These are phyloP conservation scores for Backusella macrospora DNA, from an alignment of 192 early-diverging fungal genomes.

Conservation along the genomic window DNA sequence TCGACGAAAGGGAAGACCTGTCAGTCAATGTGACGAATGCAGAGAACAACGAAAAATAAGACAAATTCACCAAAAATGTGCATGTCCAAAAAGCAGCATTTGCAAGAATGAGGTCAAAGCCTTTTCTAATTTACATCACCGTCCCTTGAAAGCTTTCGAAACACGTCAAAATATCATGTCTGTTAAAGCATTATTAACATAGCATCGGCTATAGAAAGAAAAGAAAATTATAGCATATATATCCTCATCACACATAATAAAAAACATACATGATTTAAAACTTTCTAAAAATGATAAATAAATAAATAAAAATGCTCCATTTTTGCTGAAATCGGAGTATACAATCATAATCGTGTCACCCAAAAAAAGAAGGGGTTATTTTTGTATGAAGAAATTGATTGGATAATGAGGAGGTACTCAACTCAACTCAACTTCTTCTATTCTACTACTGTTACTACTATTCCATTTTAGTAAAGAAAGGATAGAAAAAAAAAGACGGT, in stretches of 20 bases:
- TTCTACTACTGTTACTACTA: too few species aligned
- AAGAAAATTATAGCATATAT: background rate
- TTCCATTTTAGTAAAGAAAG: too few species aligned
- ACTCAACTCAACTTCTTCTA: background rate
- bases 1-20: constrained; percentile 18
- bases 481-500: too few species aligned
- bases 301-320: background rate
- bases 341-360: background rate
- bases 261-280: constrained; percentile 5
- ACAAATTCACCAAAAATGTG: constrained; percentile 25
- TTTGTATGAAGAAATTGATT: background rate
- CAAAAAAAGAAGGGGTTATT: background rate
- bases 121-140: background rate
- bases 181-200: constrained; percentile 12
- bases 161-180: constrained; percentile 13
- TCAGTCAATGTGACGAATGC: constrained; percentile 20
- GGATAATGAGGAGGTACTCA: background rate
- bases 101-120: background rate
- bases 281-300: background rate
- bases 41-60: constrained; percentile 19
- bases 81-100: background rate
- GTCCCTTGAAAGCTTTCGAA: background rate
- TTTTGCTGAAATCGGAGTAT: background rate
- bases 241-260: background rate
- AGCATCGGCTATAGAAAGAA: background rate